Conservation (phyloP, 2,329 filamentous ascomycete genomes). For the Ascosphaera pollenicola region DNA sequence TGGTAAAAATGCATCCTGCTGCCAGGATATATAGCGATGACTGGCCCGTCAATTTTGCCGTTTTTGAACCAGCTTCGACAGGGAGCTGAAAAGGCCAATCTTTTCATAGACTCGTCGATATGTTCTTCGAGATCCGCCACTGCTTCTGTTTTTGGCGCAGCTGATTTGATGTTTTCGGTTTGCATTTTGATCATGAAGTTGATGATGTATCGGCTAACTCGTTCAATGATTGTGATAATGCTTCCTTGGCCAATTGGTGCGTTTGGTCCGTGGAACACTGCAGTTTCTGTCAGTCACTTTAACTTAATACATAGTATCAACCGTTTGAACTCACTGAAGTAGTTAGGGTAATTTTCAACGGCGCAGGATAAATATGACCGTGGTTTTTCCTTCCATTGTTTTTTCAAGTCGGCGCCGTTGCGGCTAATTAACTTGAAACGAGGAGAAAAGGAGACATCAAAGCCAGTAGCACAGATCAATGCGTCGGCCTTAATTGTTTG, state of each 20-base stretch:
- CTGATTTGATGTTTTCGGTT: conserved; percentile 5
- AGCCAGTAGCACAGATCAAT: conserved; percentile 17
- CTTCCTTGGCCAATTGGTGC: conserved; percentile 6
- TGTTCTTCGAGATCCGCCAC: conserved; percentile 5
- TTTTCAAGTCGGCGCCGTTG: conserved; percentile 3
- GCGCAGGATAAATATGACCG: conserved; percentile 6
- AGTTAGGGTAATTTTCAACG: conserved; percentile 5
- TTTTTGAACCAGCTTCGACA: conserved; percentile 8
- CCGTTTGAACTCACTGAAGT: conserved; percentile 5
- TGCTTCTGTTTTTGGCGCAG: conserved; percentile 4
- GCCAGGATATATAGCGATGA: conserved; percentile 9
- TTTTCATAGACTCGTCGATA: conserved; percentile 4
- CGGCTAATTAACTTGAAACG: conserved; percentile 3
- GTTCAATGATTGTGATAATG: conserved; percentile 3
- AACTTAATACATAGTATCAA: no score
- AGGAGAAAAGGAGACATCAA: conserved; percentile 10
- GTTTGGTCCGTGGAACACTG: conserved; percentile 5
- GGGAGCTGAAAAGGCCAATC: conserved; percentile 5
- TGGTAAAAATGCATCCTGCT: conserved; percentile 7
- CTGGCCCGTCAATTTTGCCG: conserved; percentile 7
- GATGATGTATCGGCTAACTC: conserved; percentile 5
- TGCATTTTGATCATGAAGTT: conserved; percentile 6
- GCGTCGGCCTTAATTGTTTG: conserved; percentile 7
- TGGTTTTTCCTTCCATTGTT: conserved; percentile 4
- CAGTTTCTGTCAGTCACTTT: no score